Evolutionary conservation across 306 rosid genomes (phyloP).

Genomic region (Fragaria nilgerrensis): DNA sequence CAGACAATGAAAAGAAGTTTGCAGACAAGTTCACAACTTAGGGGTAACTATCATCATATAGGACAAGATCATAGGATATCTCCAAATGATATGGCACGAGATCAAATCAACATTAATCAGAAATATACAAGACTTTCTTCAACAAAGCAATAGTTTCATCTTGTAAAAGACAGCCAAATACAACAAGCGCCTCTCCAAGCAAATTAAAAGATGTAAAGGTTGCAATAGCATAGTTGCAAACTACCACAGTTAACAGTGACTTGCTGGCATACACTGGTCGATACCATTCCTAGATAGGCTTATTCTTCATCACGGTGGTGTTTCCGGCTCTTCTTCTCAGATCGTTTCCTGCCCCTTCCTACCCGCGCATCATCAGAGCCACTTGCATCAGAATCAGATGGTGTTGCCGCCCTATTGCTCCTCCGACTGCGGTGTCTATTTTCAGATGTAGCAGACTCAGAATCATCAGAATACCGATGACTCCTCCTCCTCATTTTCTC

Average conservation of each 20-base stretch:
- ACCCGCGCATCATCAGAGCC: conserved; percentile 47
- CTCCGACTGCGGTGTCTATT: conserved; percentile 50
- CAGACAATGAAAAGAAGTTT: not conserved
- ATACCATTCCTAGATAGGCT: conserved; percentile 7
- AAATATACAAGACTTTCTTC: not conserved
- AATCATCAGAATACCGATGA: conserved; percentile 45
- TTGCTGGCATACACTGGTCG: not conserved
- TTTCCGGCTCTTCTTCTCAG: conserved; percentile 54
- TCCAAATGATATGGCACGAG: not conserved
- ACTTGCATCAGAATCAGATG: conserved; percentile 46
- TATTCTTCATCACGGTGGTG: conserved; percentile 44
- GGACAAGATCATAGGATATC: not conserved
- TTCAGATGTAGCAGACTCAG: conserved; percentile 66
- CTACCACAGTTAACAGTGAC: not conserved
- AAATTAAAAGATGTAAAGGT: conserved; percentile 11
- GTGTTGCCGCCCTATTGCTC: conserved; percentile 49
- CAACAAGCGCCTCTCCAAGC: conserved; percentile 9
- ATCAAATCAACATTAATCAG: not conserved
- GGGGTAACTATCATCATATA: not conserved
- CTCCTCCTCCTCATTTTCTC: conserved; percentile 63
- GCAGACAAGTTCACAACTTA: not conserved
- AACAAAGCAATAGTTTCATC: not conserved
- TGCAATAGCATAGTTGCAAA: conserved; percentile 8
- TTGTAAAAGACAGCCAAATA: not conserved
- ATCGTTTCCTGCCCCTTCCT: conserved; percentile 57